Evolutionary conservation across 2,329 filamentous ascomycete genomes (phyloP).

Genomic region (Pezicula carpinea): DNA sequence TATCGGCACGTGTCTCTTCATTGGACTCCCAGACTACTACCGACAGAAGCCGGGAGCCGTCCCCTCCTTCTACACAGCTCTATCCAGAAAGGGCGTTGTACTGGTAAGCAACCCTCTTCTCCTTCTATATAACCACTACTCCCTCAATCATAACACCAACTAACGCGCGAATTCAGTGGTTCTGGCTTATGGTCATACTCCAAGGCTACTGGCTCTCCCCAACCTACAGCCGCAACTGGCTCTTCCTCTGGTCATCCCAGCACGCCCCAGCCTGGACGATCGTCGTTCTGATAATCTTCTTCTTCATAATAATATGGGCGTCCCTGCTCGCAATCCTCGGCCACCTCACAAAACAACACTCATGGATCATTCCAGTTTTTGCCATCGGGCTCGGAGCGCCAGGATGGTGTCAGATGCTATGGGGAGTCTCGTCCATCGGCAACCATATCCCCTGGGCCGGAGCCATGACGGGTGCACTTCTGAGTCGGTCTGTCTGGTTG

Average conservation of each 20-base stretch:
- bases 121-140: neutral
- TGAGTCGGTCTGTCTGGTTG: slow-evolving; percentile 55
- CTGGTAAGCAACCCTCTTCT: neutral
- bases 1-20: slow-evolving; percentile 48
- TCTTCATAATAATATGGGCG: slow-evolving; percentile 51
- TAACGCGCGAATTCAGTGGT: slow-evolving; percentile 39
- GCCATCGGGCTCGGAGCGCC: slow-evolving; percentile 62
- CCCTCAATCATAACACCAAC: no score
- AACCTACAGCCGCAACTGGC: slow-evolving; percentile 62
- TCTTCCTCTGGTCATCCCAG: slow-evolving; percentile 30
- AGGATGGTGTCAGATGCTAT: slow-evolving; percentile 63
- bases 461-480: slow-evolving; percentile 46
- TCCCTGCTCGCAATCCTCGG: slow-evolving; percentile 45
- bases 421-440: slow-evolving; percentile 55
- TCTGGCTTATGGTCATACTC: slow-evolving; percentile 56
- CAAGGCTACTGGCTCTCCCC: slow-evolving; percentile 65
- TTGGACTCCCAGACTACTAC: slow-evolving; percentile 61
- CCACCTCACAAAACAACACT: slow-evolving; percentile 52
- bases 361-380: slow-evolving; percentile 62
- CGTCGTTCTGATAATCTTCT: slow-evolving; percentile 47
- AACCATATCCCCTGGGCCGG: slow-evolving; percentile 59
- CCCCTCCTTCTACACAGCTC: slow-evolving; percentile 58
- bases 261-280: slow-evolving; percentile 52
- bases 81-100: slow-evolving; percentile 35
- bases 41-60: slow-evolving; percentile 56